Conservation (phyloP, 352 stramenopile species). For the Globisporangium paddicum region DNA sequence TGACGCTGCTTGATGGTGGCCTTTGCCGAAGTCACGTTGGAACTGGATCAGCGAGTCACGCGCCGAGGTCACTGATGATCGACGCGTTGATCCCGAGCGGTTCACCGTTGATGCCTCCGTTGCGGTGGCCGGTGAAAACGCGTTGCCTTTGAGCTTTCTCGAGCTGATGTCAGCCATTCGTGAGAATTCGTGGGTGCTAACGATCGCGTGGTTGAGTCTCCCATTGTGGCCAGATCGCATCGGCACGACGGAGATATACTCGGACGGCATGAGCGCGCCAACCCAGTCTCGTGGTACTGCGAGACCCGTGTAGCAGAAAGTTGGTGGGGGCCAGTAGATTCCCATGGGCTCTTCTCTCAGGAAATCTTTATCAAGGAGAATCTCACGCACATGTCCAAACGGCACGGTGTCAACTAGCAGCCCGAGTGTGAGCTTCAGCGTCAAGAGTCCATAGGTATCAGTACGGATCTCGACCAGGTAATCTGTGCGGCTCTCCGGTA, state of each 20-base stretch:
- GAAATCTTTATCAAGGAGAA: constrained; percentile 42
- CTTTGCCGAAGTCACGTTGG: constrained; percentile 5
- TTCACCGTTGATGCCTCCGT: not conserved
- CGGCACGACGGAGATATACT: constrained; percentile 61
- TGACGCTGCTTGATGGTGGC: not conserved
- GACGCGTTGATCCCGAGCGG: not conserved
- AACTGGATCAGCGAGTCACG: constrained; percentile 11
- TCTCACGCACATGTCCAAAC: constrained; percentile 47
- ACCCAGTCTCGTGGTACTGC: constrained; percentile 61
- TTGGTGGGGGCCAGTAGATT: constrained; percentile 59
- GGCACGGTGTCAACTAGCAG: constrained; percentile 57
- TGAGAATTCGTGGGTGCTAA: not conserved
- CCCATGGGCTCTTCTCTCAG: constrained; percentile 38
- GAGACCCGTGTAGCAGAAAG: constrained; percentile 38
- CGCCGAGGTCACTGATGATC: not conserved
- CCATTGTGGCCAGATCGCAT: constrained; percentile 19
- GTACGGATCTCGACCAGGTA: constrained; percentile 69
- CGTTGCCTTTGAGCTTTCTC: not conserved
- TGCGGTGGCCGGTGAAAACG: not conserved
- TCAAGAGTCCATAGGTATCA: constrained; percentile 47
- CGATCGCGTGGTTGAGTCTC: not conserved
- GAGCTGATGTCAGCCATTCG: not conserved
- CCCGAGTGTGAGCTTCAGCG: constrained; percentile 69
- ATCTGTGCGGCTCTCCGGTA: constrained; percentile 47
- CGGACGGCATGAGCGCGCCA: constrained; percentile 55